Base-by-base conservation (phyloP, 2,329 filamentous ascomycete genomes). In the Pestalotiopsis sp. region DNA sequence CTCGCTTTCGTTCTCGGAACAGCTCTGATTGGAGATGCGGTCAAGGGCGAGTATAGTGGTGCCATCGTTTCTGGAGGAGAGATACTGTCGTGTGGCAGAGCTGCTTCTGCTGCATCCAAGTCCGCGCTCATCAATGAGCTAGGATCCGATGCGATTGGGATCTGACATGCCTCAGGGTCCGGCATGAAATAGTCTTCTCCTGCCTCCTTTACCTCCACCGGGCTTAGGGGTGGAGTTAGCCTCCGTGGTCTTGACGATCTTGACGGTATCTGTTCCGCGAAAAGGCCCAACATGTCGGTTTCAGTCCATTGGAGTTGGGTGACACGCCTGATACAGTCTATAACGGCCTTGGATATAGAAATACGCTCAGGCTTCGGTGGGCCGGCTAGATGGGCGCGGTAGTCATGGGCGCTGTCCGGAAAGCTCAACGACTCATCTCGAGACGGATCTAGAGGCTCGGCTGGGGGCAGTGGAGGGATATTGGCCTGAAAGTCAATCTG, bases 191-290 rank as follows among this genome's bases (percentile, higher is more conserved):
- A 66, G 4, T 72, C 72, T 14, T 69, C 70, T 0, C 70, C 3
- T 13, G 69, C 27, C 11, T 49, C 14, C 0, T 71, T 3, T 13
- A 69, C 27, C 11, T 49, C 14, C 38, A 23, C 14, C 9, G 74
- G 74, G 52, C 72, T 77, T 6, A 78, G 71, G 20, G 76, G 77
- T 56, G 77, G 76, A 14, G 77, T 78, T 20, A 78, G 5, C 61
- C 66, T n/a, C 72, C 41, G 17, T 70, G 36, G 63, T 52, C 38
- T 76, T 77, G 45, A 31, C 45, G 11, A 27, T 68, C 62, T 39
- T 70, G 49, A 68, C 68, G 71, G 61, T 65, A 59, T 61, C 4
- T 56, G 68, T 4, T 61, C 11, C 20, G 68, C 62, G 56, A 72
- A 41, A 17, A 74, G 36, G 13, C 73, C 7, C 27, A 66, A 62